A percentile compares a stretch with the other conserved stretches of the same genome.
Evolutionary conservation across 805 yeast genomes (phyloP).

Genomic region (Lachancea sp.): DNA sequence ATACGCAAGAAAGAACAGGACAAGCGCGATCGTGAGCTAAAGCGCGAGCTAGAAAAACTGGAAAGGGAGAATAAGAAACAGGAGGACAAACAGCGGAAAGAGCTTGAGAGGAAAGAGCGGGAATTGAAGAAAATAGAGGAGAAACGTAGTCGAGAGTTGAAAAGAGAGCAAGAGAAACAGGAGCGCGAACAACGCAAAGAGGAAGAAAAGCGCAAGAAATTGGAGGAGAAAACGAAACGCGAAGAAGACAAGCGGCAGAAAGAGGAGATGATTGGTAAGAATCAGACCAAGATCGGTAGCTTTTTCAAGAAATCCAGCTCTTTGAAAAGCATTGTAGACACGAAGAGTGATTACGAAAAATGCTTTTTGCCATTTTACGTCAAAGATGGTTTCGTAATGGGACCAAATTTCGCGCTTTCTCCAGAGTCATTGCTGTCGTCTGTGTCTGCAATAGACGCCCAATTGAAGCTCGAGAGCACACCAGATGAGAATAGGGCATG

Average conservation of each 20-base stretch:
- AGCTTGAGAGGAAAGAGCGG: slow-evolving; percentile 17
- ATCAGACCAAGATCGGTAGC: slow-evolving; percentile 35
- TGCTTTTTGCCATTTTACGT: slow-evolving; percentile 35
- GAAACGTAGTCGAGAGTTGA: slow-evolving; percentile 18
- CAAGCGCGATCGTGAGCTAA: slow-evolving; percentile 15
- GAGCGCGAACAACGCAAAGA: slow-evolving; percentile 21
- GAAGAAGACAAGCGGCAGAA: slow-evolving; percentile 25
- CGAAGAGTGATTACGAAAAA: slow-evolving; percentile 29
- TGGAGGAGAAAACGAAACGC: slow-evolving; percentile 16
- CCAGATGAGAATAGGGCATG: slow-evolving; percentile 14
- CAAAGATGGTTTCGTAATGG: slow-evolving; percentile 30
- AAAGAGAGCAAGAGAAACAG: slow-evolving; percentile 13
- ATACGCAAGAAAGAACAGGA: slow-evolving; percentile 16
- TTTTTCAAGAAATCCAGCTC: slow-evolving; percentile 31
- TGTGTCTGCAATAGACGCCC: slow-evolving; percentile 18
- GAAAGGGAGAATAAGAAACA: slow-evolving; percentile 33
- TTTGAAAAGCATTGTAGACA: slow-evolving; percentile 17
- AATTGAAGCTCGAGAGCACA: background rate
- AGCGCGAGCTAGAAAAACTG: slow-evolving; percentile 23
- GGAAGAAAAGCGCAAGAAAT: slow-evolving; percentile 20
- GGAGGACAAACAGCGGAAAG: slow-evolving; percentile 28
- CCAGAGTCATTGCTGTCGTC: background rate
- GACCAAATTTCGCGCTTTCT: slow-evolving; percentile 9
- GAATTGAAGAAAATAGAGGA: slow-evolving; percentile 19
- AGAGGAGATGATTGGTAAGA: slow-evolving; percentile 33